Percentiles rank a stretch among this genome's conserved stretches.
Evolutionary conservation across 2,329 filamentous ascomycete species (phyloP).

Genomic region (Colletotrichum tropicale): DNA sequence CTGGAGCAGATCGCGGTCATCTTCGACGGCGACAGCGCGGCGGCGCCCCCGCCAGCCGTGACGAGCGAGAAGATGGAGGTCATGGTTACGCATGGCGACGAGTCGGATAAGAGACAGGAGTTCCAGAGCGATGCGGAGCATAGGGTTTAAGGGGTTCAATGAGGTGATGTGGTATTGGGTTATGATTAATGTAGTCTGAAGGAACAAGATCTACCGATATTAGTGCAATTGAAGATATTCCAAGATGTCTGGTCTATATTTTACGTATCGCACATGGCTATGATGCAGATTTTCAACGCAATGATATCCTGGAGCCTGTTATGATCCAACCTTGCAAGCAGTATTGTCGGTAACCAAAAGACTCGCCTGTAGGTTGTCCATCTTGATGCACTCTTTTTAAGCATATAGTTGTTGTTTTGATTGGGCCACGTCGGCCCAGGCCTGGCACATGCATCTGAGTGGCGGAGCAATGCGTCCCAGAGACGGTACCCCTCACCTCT

Average conservation of each 20-base stretch:
- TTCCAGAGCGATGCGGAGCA: background rate
- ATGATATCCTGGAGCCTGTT: too few species aligned
- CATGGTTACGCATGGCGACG: background rate
- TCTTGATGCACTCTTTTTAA: background rate
- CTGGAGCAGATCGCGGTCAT: conserved; percentile 17
- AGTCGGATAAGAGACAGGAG: background rate
- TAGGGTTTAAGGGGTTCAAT: background rate
- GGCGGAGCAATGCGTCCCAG: background rate
- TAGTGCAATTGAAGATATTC: background rate
- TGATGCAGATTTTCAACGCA: rapidly evolving
- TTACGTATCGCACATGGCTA: too few species aligned
- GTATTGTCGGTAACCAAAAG: background rate
- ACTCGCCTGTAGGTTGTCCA: background rate
- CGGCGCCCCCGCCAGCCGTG: background rate
- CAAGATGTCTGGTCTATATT: background rate
- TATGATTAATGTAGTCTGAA: background rate
- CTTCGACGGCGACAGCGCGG: conserved; percentile 14
- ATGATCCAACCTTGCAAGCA: too few species aligned
- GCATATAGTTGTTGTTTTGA: too few species aligned
- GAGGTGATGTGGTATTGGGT: background rate
- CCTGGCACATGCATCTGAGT: background rate
- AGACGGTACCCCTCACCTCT: background rate
- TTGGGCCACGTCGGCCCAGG: background rate
- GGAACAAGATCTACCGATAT: background rate
- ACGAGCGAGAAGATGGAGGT: conserved; percentile 7